A percentile compares a stretch with the other conserved stretches of the same genome.
Conservation (phyloP, 768 basidiomycete genomes). For the Gloeopeniophorella convolvens region DNA sequence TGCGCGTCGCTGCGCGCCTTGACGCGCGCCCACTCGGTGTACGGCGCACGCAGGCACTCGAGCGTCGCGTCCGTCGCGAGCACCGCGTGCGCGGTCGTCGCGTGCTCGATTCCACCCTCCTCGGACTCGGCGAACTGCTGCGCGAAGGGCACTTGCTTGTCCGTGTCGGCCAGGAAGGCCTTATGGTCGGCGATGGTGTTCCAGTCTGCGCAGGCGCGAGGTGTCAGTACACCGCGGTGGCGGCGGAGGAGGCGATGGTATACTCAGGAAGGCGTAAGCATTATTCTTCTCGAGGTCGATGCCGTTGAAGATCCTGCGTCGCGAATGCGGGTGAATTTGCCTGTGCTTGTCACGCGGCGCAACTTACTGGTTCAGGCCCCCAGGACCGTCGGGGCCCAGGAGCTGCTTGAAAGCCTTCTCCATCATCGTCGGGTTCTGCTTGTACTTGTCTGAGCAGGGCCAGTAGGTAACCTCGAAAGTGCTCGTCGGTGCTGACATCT, state of each 20-base stretch:
- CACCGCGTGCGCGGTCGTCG: background rate
- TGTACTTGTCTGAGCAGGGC: background rate
- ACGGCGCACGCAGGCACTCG: background rate
- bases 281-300: background rate
- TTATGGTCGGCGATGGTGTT: background rate
- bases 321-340: background rate
- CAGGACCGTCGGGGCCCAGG: background rate
- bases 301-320: background rate
- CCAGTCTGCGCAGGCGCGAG: background rate
- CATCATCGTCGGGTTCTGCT: background rate
- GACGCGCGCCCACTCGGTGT: background rate
- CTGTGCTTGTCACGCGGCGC: background rate
- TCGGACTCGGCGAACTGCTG: background rate
- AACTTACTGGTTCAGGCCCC: background rate
- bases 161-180: background rate
- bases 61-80: background rate
- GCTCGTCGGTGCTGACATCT: too few relatives aligned
- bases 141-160: background rate
- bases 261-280: background rate
- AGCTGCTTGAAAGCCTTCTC: background rate
- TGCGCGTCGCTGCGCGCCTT: background rate
- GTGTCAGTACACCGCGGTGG: background rate
- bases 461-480: background rate
- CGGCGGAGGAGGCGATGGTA: background rate
- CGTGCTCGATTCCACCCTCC: background rate